phyloP scores from a whole-genome alignment of 257 asterid genomes.

The Solanum peruvianum region DNA sequence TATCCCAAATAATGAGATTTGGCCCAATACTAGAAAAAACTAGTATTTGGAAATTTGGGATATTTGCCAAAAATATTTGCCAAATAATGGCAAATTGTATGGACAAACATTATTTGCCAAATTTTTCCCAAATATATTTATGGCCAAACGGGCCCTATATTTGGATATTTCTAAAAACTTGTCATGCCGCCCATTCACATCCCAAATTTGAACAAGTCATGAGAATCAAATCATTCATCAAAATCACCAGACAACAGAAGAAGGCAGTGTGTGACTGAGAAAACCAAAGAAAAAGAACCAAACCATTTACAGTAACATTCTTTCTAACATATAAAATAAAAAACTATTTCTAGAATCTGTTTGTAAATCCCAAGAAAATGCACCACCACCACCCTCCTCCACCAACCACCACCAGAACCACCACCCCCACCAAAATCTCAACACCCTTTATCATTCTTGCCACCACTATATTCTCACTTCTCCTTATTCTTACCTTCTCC shows the following conservation, averaged over 20 bases:
- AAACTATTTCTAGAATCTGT: neutral
- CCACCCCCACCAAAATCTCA: constrained; percentile 7
- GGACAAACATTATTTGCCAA: too few species aligned
- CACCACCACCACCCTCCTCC: constrained; percentile 12
- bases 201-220: neutral
- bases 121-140: too few species aligned
- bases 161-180: neutral
- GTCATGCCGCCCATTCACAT: neutral
- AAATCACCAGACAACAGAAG: neutral
- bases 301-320: too few species aligned
- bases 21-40: too few species aligned
- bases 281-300: too few species aligned
- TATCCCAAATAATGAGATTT: too few species aligned
- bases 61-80: too few species aligned
- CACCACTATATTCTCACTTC: constrained; percentile 49
- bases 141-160: too few species aligned
- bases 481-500: constrained; percentile 33
- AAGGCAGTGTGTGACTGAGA: neutral
- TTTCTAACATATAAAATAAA: neutral
- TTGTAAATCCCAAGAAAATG: neutral
- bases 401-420: constrained; percentile 8
- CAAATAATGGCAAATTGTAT: too few species aligned
- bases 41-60: too few species aligned
- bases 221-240: neutral
- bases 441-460: constrained; percentile 29